Evolutionary conservation across 163 green algal genomes (phyloP).

Genomic region (Prototheca stagnorum): DNA sequence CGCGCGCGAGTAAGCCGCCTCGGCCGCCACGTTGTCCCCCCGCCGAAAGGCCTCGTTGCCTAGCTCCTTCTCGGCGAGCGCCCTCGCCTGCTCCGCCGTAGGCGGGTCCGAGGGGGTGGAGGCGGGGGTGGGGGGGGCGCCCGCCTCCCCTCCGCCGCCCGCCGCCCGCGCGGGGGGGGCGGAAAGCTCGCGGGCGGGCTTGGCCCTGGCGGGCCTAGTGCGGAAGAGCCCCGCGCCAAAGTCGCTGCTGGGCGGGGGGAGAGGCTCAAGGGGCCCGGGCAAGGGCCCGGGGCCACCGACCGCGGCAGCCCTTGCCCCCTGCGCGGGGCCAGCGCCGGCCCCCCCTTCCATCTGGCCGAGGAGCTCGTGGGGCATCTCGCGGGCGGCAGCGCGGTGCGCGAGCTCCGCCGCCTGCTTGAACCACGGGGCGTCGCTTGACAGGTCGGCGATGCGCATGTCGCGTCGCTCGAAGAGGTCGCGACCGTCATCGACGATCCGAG

Average conservation of each 20-base stretch:
- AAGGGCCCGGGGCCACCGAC: too few species aligned
- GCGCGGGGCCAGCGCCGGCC: too few species aligned
- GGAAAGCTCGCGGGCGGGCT: too few species aligned
- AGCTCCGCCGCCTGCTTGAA: slow-evolving; percentile 26
- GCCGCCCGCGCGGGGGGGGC: too few species aligned
- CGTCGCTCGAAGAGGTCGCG: slow-evolving; percentile 59
- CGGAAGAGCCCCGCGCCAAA: too few species aligned
- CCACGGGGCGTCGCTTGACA: slow-evolving; percentile 52
- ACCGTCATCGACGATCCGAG: slow-evolving; percentile 61
- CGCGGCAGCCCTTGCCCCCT: too few species aligned
- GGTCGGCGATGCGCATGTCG: slow-evolving; percentile 45
- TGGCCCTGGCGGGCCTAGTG: too few species aligned
- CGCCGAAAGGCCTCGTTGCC: slow-evolving; percentile 51
- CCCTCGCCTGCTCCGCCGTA: slow-evolving; percentile 14
- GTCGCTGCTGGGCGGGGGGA: too few species aligned
- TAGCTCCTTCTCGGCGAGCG: too few species aligned
- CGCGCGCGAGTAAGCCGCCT: slow-evolving; percentile 27
- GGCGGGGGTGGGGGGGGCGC: slow-evolving; percentile 6
- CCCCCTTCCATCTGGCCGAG: neutral
- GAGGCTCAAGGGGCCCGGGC: too few species aligned
- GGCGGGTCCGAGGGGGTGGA: slow-evolving; percentile 33
- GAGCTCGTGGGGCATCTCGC: neutral
- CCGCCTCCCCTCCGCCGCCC: slow-evolving; percentile 6
- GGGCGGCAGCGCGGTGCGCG: slow-evolving; percentile 6
- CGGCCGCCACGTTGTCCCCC: slow-evolving; percentile 26